Evolutionary conservation across 1,284 basidiomycete genomes (phyloP), one percentile per base, ranked within the genome.

Genomic region (Cutaneotrichosporon cavernicola): DNA sequence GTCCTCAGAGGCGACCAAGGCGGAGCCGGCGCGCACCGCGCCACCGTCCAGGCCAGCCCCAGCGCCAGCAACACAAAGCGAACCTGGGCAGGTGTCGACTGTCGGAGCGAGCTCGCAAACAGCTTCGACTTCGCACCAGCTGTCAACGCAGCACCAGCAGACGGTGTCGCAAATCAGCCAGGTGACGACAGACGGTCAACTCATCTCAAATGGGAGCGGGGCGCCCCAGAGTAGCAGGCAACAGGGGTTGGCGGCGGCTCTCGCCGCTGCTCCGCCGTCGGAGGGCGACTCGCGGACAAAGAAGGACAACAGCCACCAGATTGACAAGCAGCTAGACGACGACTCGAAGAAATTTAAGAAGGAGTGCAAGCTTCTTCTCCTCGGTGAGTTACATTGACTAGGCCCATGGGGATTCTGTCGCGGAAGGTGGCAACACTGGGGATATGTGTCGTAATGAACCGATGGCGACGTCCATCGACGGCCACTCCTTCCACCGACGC

Each of bases 341-440:
- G 84, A 85, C 72, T 80, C 77, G 47, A 82, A 79, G 67, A 83
- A 83, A 80, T 90, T 91, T 73, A 90, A 89, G 80, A 89, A 90
- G 76, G 94, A 97, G 81, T 95, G 91, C 85, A 97, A 97, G 85
- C 94, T 98, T 70, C 81, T 97, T 30, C 83, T 98, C 22, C 84
- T 97, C 6, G 94, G 92, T 91, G 68, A 62, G 89, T 84, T 36
- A 13, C 49, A 22, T 9, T 9, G 18, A 40, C 38, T 5, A 10
- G 36, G 13, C 36, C 36, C 9, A 10, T 9, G 36, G 5, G 9
- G 36, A 36, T 36, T 50, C 7, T 30, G 10, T 11, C 22, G 22
- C 22, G 49, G 49, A 50, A 30, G 49, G 16, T 26, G 49, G 13
- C 26, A 11, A 30, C 14, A 16, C 14, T 16, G 22, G 49, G 11